phyloP scores from a whole-genome alignment of 202 grass and related monocot genomes.

The Setaria italica region DNA sequence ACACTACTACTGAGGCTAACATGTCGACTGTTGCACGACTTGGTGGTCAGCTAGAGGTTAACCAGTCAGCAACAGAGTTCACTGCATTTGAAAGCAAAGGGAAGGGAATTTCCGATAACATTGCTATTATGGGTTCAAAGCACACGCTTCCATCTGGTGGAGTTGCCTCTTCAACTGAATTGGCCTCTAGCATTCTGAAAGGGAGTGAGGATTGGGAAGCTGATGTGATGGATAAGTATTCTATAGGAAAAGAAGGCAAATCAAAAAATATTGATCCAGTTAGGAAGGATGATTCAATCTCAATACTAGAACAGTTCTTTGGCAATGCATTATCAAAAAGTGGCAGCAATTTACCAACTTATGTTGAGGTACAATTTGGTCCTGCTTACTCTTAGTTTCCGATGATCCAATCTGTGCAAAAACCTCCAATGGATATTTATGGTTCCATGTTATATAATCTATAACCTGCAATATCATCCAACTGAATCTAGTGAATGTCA shows the following conservation, averaged over 20 bases:
- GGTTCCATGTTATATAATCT: conserved; percentile 12
- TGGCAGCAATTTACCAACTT: conserved; percentile 49
- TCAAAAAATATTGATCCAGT: conserved; percentile 48
- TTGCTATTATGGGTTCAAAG: conserved; percentile 34
- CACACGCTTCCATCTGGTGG: conserved; percentile 33
- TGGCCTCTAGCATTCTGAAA: conserved; percentile 56
- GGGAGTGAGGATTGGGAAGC: conserved; percentile 56
- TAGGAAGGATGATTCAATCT: conserved; percentile 63
- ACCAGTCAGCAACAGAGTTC: conserved; percentile 38
- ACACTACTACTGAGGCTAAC: conserved; percentile 47
- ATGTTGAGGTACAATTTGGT: conserved; percentile 62
- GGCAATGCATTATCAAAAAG: conserved; percentile 67
- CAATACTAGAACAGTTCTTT: conserved; percentile 93
- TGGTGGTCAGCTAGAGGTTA: conserved; percentile 55
- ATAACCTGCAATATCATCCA: background rate
- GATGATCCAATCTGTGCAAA: conserved; percentile 6
- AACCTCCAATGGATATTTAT: conserved; percentile 13
- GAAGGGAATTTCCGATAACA: conserved; percentile 39
- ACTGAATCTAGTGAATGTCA: conserved; percentile 18
- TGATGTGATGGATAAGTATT: conserved; percentile 62
- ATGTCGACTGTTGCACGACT: conserved; percentile 17
- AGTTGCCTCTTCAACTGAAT: conserved; percentile 45
- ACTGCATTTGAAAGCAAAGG: conserved; percentile 51
- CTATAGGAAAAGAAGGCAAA: conserved; percentile 52
- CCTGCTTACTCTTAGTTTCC: conserved; percentile 33